Percentiles rank a stretch among this genome's conserved stretches.
These are phyloP conservation scores for Akanthomyces muscarius DNA, from an alignment of 2,329 filamentous ascomycete species.

Conservation along the genomic window DNA sequence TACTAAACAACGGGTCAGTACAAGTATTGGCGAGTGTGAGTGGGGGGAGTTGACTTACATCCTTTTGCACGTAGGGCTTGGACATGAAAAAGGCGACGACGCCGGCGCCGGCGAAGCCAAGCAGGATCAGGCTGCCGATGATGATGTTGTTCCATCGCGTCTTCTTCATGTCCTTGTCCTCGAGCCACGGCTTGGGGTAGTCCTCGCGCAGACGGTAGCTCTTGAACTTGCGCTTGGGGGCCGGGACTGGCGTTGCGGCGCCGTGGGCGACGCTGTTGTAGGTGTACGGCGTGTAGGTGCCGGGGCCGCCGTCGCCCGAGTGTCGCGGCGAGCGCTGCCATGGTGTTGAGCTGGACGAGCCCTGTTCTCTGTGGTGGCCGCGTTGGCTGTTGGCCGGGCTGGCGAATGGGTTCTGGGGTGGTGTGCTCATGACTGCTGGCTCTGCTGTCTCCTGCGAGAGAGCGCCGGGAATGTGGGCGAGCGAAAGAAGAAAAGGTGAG, in stretches of 20 bases:
- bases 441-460: background rate
- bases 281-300: slow-evolving; percentile 9
- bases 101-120: slow-evolving; percentile 33
- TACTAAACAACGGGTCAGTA: slow-evolving; percentile 30
- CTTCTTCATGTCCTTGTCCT: slow-evolving; percentile 30
- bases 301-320: slow-evolving; percentile 6
- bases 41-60: slow-evolving; percentile 17
- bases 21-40: background rate
- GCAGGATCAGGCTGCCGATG: slow-evolving; percentile 27
- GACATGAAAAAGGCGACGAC: slow-evolving; percentile 31
- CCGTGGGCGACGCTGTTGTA: slow-evolving; percentile 7
- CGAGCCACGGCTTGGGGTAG: slow-evolving; percentile 39
- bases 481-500: background rate
- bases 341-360: background rate
- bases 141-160: slow-evolving; percentile 35
- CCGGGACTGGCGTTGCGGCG: background rate
- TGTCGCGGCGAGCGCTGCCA: slow-evolving; percentile 3
- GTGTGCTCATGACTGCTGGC: background rate
- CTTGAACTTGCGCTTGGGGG: slow-evolving; percentile 25
- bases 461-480: background rate
- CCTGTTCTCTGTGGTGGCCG: background rate
- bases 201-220: slow-evolving; percentile 32
- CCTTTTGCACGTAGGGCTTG: slow-evolving; percentile 25
- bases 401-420: background rate
- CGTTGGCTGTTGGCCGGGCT: background rate